These are phyloP conservation scores for Solidago caesia DNA, from an alignment of 129 eudicot species.

Conservation along the genomic window DNA sequence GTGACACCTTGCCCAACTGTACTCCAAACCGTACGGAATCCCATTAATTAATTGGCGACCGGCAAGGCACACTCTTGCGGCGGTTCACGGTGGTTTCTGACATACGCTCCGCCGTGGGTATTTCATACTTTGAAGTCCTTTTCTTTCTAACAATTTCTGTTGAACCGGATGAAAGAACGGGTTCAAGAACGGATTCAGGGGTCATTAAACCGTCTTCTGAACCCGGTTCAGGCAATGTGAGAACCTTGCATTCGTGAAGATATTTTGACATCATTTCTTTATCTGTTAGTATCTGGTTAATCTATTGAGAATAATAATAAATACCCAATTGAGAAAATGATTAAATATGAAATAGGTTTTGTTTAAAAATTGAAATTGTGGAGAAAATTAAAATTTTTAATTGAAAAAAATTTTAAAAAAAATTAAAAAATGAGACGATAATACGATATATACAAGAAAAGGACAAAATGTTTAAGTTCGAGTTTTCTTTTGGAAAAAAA, in stretches of 20 bases:
- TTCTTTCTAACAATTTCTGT: conserved; percentile 61
- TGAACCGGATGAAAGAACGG: conserved; percentile 54
- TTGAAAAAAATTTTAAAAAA: no score
- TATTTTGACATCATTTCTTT: conserved; percentile 34
- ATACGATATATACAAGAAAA: no score
- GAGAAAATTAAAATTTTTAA: not conserved
- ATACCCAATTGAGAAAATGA: conserved; percentile 25
- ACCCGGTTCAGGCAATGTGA: conserved; percentile 54
- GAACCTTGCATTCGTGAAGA: conserved; percentile 27
- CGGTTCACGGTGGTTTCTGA: conserved; percentile 35
- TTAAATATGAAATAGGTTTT: not conserved
- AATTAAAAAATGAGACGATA: no score
- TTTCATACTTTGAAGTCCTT: conserved; percentile 37
- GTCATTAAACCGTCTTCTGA: conserved; percentile 60
- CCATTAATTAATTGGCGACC: conserved; percentile 63
- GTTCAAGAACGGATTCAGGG: conserved; percentile 71
- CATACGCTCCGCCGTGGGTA: conserved; percentile 16
- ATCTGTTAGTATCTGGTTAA: conserved; percentile 37
- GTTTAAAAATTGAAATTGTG: not conserved
- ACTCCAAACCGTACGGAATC: conserved; percentile 24
- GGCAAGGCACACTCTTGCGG: conserved; percentile 68
- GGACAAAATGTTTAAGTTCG: no score
- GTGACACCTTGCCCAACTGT: not conserved
- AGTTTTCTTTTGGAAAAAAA: no score
- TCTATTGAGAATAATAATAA: conserved; percentile 30